Evolutionary conservation across 371 early-diverging fungal genomes (phyloP).

Genomic region (Actinomortierella wolfii): DNA sequence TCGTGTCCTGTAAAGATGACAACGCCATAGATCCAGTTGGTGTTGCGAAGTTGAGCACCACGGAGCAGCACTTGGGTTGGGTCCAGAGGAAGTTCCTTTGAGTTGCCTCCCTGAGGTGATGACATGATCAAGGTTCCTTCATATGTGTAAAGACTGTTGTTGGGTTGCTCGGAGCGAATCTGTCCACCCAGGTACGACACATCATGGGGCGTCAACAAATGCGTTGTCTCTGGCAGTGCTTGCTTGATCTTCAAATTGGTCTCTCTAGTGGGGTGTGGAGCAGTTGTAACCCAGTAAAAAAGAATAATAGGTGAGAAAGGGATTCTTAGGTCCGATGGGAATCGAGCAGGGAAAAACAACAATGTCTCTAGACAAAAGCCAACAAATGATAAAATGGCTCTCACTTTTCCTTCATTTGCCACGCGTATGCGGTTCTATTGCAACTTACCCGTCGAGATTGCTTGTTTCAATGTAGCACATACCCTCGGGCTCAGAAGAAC

Average conservation of each 20-base stretch:
- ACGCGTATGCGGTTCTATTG: not conserved
- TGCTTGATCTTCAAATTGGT: constrained; percentile 94
- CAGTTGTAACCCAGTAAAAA: not conserved
- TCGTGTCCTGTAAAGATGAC: constrained; percentile 92
- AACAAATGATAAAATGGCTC: not conserved
- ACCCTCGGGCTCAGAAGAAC: constrained; percentile 86
- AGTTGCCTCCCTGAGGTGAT: constrained; percentile 52
- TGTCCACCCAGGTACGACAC: constrained; percentile 59
- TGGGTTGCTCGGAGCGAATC: constrained; percentile 76
- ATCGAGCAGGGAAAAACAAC: not conserved
- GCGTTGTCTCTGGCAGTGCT: constrained; percentile 74
- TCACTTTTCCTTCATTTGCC: constrained; percentile 1
- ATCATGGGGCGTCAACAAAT: constrained; percentile 64
- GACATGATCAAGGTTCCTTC: constrained; percentile 72
- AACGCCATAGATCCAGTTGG: constrained; percentile 84
- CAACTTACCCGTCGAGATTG: constrained; percentile 87
- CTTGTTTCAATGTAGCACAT: constrained; percentile 95
- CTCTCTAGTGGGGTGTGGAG: constrained; percentile 59
- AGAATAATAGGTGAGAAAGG: not conserved
- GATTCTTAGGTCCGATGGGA: not conserved
- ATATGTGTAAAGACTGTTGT: constrained; percentile 87
- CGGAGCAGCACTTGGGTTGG: constrained; percentile 83
- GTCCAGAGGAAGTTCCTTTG: constrained; percentile 74
- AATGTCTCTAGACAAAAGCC: not conserved
- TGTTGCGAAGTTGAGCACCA: constrained; percentile 85